phyloP scores from a whole-genome alignment of 306 rosid genomes.

The Ceratonia siliqua region DNA sequence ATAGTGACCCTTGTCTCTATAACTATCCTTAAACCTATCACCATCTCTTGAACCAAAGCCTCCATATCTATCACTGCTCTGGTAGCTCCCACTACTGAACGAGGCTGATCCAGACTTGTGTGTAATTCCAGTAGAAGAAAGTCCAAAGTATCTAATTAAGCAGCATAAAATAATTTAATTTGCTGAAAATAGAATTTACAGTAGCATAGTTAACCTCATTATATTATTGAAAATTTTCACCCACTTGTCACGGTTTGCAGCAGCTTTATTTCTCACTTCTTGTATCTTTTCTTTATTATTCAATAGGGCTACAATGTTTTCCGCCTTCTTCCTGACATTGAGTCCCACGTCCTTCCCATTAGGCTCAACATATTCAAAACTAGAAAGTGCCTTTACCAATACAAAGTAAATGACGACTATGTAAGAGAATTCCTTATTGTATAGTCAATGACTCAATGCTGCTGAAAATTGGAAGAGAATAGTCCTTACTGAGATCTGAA shows the following conservation, averaged over 20 bases:
- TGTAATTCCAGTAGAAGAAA: constrained; percentile 89
- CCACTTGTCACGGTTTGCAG: constrained; percentile 94
- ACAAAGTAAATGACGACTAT: constrained; percentile 33
- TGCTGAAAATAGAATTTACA: constrained; percentile 27
- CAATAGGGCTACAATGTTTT: constrained; percentile 72
- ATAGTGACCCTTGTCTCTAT: constrained; percentile 53
- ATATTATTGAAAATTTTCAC: constrained; percentile 36
- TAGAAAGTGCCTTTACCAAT: constrained; percentile 75
- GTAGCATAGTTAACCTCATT: constrained; percentile 29
- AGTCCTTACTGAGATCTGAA: constrained; percentile 84
- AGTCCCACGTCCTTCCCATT: constrained; percentile 94
- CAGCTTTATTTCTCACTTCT: constrained; percentile 86
- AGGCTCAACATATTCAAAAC: constrained; percentile 96
- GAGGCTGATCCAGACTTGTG: constrained; percentile 72
- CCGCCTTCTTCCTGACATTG: constrained; percentile 96
- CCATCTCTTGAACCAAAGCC: constrained; percentile 56
- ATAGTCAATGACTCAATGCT: constrained; percentile 4
- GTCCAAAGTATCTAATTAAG: constrained; percentile 80
- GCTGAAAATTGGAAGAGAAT: constrained; percentile 31
- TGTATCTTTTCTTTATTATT: constrained; percentile 93
- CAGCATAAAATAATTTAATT: constrained; percentile 30
- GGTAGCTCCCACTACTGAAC: constrained; percentile 56
- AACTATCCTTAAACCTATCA: constrained; percentile 60
- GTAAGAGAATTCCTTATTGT: constrained; percentile 23
- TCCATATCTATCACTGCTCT: constrained; percentile 67